These are phyloP conservation scores for Ambrosiella xylebori DNA, from an alignment of 2,329 filamentous ascomycete genomes.

Conservation along the genomic window DNA sequence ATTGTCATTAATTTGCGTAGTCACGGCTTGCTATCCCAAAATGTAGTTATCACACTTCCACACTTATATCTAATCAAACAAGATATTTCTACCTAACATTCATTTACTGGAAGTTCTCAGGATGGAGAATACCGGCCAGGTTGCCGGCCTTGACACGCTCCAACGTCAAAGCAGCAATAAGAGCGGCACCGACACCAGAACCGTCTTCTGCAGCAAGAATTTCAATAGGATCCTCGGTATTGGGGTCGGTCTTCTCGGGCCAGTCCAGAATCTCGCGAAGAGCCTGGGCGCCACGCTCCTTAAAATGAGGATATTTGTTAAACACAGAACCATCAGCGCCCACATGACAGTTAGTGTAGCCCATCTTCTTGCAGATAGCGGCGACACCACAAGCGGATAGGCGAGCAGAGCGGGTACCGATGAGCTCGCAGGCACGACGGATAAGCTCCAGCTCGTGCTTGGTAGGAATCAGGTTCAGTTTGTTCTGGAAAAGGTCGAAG, in stretches of 20 bases:
- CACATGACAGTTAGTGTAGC: slow-evolving; percentile 73
- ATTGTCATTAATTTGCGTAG: slow-evolving; percentile 2
- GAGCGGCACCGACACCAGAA: slow-evolving; percentile 63
- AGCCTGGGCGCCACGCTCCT: slow-evolving; percentile 73
- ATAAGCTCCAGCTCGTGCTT: slow-evolving; percentile 74
- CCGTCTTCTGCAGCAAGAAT: slow-evolving; percentile 86
- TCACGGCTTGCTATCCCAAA: neutral
- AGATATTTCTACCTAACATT: neutral
- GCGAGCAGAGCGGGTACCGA: slow-evolving; percentile 83
- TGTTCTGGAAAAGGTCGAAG: slow-evolving; percentile 59
- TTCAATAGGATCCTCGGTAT: slow-evolving; percentile 73
- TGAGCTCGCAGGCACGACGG: slow-evolving; percentile 77
- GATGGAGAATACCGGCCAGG: slow-evolving; percentile 45
- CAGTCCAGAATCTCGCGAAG: slow-evolving; percentile 93
- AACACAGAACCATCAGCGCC: slow-evolving; percentile 95
- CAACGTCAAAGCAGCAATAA: slow-evolving; percentile 64
- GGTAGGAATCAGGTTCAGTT: slow-evolving; percentile 53
- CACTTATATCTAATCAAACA: neutral
- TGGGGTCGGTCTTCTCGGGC: slow-evolving; percentile 42
- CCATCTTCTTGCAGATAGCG: slow-evolving; percentile 94
- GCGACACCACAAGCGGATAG: slow-evolving; percentile 89
- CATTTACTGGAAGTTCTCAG: slow-evolving; percentile 35
- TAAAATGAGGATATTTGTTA: slow-evolving; percentile 99
- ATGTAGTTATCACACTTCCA: neutral
- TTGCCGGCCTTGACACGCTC: slow-evolving; percentile 48